Conservation (phyloP, 108 stramenopile genomes). For the Craspedostauros australis region DNA sequence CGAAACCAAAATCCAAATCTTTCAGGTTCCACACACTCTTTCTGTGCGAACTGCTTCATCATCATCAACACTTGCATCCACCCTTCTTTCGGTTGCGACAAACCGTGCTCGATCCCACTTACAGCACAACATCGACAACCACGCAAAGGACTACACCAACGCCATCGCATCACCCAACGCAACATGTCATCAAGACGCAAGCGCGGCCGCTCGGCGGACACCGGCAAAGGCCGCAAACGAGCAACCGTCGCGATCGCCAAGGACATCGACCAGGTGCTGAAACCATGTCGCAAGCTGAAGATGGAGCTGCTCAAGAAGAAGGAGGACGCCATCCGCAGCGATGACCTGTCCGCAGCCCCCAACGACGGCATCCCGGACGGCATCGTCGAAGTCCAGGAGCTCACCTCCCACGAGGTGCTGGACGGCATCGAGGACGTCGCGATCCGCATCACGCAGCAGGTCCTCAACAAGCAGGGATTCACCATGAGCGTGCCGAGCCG, state of each 20-base stretch:
- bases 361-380: conserved; percentile 17
- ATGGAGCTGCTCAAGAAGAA: conserved; percentile 27
- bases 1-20: too few relatives aligned
- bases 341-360: conserved; percentile 9
- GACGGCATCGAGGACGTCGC: conserved; percentile 81
- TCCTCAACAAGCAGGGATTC: conserved; percentile 64
- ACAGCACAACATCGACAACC: background rate
- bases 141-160: background rate
- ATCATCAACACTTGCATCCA: too few relatives aligned
- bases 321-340: conserved; percentile 4
- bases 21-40: too few relatives aligned
- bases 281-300: conserved; percentile 64
- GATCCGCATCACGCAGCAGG: conserved; percentile 53
- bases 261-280: conserved; percentile 65
- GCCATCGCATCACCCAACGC: background rate
- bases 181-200: background rate
- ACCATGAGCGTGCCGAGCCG: conserved; percentile 77
- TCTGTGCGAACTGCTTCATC: too few relatives aligned
- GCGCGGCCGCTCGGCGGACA: background rate
- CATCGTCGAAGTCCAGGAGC: conserved; percentile 74
- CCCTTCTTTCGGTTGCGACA: too few relatives aligned
- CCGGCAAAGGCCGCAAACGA: conserved; percentile 11
- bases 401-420: conserved; percentile 60
- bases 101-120: too few relatives aligned
- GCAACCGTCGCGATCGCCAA: conserved; percentile 35